Base-by-base conservation (phyloP, 345 rosid genomes). In the Trapa bicornis region DNA sequence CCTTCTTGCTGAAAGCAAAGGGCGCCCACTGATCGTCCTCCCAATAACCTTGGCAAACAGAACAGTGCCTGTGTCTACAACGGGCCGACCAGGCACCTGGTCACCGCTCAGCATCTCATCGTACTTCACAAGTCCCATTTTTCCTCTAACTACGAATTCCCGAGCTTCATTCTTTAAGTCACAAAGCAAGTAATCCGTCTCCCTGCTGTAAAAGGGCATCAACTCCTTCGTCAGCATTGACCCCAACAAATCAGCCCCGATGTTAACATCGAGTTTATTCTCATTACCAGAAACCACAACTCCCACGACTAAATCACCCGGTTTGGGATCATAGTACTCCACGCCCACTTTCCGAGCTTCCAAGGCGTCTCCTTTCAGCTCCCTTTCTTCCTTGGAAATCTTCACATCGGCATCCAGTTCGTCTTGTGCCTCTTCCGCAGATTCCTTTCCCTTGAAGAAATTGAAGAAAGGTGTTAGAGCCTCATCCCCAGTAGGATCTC, bases 221-320 rank as follows among this genome's bases (percentile, higher is more conserved):
- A 88, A 87, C 80, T 93, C 97, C 77, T 93, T 93, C 1, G 87
- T 90, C 86, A 93, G 71, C 97, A 93, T 90, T 29, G 96, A 87
- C 3, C 97, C 97, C 76, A 93, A 78, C 76, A 88, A 77, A 71
- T 90, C 94, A 17, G 98, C 96, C 37, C 92, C 96, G 11, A 93
- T 78, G 73, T 78, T 88, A 70, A 90, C 91, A 78, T 93, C 94
- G 7, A 93, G 89, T 82, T 84, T 88, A 68, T 86, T 88, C 87
- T 88, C 98, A 65, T 90, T 90, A 45, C 98, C 98, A 0, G 98
- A 90, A 77, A 93, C 96, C 77, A 93, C 97, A 11, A 88, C 92
- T 15, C 98, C 98, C 36, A 90, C 84, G 71, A 90, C 97, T 47
- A 88, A 80, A 50, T 93, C 97, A 48, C 96, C 92, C 2, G 86